phyloP scores from a whole-genome alignment of 2,329 filamentous ascomycete species.

The Aspergillus caelatus region DNA sequence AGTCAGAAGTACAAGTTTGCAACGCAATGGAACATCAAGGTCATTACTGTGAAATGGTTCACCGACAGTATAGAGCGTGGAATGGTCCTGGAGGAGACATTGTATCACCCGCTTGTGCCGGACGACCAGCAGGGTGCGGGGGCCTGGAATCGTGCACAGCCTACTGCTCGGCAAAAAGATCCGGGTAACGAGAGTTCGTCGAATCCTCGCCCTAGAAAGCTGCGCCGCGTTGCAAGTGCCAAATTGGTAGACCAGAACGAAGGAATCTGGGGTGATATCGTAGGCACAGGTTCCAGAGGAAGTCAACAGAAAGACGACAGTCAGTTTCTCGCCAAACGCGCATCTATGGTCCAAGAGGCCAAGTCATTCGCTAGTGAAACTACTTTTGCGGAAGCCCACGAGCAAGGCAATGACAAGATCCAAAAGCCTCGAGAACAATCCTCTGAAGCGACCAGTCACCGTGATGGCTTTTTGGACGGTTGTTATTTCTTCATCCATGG shows the following conservation, averaged over 20 bases:
- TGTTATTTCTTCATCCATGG: slow-evolving; percentile 65
- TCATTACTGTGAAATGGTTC: slow-evolving; percentile 85
- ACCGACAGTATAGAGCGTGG: slow-evolving; percentile 78
- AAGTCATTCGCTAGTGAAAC: slow-evolving; percentile 45
- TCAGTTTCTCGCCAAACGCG: slow-evolving; percentile 17
- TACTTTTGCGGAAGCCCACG: slow-evolving; percentile 32
- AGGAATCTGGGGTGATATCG: slow-evolving; percentile 88
- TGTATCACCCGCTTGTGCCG: slow-evolving; percentile 76
- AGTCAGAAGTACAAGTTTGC: slow-evolving; percentile 91
- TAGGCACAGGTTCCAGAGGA: slow-evolving; percentile 52
- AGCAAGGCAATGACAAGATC: slow-evolving; percentile 4
- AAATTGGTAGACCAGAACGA: slow-evolving; percentile 79
- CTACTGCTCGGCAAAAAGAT: slow-evolving; percentile 27
- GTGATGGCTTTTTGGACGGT: slow-evolving; percentile 55
- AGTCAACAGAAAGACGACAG: slow-evolving; percentile 29
- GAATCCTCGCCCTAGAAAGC: slow-evolving; percentile 71
- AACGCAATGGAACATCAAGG: slow-evolving; percentile 76
- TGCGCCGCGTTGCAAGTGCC: slow-evolving; percentile 84
- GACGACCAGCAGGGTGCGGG: slow-evolving; percentile 72
- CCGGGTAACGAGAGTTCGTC: slow-evolving; percentile 49
- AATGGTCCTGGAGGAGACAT: slow-evolving; percentile 87
- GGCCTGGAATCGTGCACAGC: slow-evolving; percentile 66
- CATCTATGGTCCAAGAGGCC: slow-evolving; percentile 33
- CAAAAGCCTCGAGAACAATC: slow-evolving; percentile 15
- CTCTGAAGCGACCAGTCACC: slow-evolving; percentile 25